Evolutionary conservation across 495 filamentous ascomycete species (phyloP), one percentile per base, ranked within the genome.

Genomic region (Podospora pseudopauciseta): DNA sequence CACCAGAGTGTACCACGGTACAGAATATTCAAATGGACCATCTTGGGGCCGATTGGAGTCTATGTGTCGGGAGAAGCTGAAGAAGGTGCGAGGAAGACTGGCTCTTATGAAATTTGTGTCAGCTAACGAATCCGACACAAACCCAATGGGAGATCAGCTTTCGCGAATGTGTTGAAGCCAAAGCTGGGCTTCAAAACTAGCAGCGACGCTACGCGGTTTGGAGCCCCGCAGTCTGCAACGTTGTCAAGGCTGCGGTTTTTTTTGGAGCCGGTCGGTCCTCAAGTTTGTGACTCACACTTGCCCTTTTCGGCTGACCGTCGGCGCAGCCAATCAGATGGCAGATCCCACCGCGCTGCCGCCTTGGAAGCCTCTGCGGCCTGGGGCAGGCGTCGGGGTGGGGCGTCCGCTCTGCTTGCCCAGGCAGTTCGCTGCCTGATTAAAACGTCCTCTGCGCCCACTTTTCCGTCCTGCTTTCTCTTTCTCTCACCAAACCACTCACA

Each of bases 391-490:
- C 9, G 9, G 9, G 55, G 55, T 58, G 55, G n/a, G n/a, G 55
- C 55, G 1, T 49, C 6, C 39, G 57, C 69, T 54, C 55, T 64
- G 54, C 58, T 60, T 34, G 49, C 64, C 67, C 64, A 60, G 61
- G 30, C 39, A 53, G 53, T 68, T 76, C 67, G 76, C 73, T 79
- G 78, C 76, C 78, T 80, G 73, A 80, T 74, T 75, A 75, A 77
- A 78, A 77, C 69, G 68, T 68, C 67, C 30, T 60, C 34, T 53
- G 20, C 68, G 55, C 69, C 73, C 68, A 69, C 73, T 68, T 70
- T 71, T 73, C 72, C 56, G 26, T 49, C 28, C 32, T n/a, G 65
- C 23, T 59, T 67, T 64, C 70, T 70, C 71, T 68, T 69, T 67
- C 67, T 65, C 67, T 65, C 71, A 73, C 74, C 72, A 75, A 73